phyloP scores from a whole-genome alignment of 1,139 yeast species.

The Taiozyma sp. region DNA sequence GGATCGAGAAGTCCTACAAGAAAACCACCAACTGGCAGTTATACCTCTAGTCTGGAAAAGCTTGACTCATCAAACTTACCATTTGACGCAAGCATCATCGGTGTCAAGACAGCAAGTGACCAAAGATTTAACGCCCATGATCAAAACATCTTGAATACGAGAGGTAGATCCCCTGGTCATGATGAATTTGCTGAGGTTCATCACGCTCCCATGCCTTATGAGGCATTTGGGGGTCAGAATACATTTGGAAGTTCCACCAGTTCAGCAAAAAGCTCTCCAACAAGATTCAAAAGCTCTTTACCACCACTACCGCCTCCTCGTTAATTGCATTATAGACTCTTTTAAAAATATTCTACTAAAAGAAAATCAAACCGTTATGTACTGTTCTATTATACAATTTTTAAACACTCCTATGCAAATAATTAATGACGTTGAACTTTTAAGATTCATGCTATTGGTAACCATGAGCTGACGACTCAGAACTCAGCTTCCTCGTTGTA shows the following conservation, averaged over 20 bases:
- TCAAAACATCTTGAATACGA: slow-evolving; percentile 1
- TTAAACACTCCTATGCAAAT: neutral
- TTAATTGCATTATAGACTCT: neutral
- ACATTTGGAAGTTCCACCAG: neutral
- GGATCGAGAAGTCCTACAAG: slow-evolving; percentile 22
- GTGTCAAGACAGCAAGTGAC: slow-evolving; percentile 3
- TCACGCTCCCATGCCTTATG: slow-evolving; percentile 21
- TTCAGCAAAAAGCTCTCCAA: slow-evolving; percentile 13
- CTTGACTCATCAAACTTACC: slow-evolving; percentile 17
- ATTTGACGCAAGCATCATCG: slow-evolving; percentile 16
- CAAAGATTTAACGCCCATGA: slow-evolving; percentile 7
- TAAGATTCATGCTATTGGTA: neutral
- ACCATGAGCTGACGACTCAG: slow-evolving; percentile 22
- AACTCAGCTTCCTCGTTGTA: slow-evolving; percentile 65
- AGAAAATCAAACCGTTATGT: neutral
- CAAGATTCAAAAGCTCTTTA: slow-evolving; percentile 18
- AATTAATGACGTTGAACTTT: neutral
- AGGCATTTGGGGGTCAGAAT: slow-evolving; percentile 11
- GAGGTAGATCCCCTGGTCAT: slow-evolving; percentile 3
- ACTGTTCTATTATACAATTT: neutral
- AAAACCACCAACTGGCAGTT: slow-evolving; percentile 16
- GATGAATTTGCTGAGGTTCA: slow-evolving; percentile 9
- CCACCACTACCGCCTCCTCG: slow-evolving; percentile 14
- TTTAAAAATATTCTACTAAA: neutral
- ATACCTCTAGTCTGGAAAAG: slow-evolving; percentile 11